Evolutionary conservation across 2,329 filamentous ascomycete genomes (phyloP).

Genomic region (Malbranchea zuffiana): DNA sequence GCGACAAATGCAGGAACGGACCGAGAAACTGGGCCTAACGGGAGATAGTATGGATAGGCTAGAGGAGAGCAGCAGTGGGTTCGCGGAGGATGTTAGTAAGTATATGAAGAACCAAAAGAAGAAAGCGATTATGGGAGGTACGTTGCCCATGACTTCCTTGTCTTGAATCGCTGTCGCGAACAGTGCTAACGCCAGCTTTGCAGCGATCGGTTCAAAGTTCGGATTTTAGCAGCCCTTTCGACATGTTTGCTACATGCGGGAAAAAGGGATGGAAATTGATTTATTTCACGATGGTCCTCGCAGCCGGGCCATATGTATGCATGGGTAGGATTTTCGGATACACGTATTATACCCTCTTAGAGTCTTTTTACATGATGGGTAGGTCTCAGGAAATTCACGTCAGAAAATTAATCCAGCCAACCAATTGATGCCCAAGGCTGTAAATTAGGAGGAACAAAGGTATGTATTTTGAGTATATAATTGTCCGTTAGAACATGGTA

Average conservation of each 20-base stretch:
- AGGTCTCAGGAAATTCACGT: not conserved
- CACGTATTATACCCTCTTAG: not conserved
- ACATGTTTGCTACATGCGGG: not conserved
- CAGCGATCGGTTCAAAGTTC: constrained; percentile 34
- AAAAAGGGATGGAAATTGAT: too few relatives aligned
- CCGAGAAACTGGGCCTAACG: constrained; percentile 73
- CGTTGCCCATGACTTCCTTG: constrained; percentile 15
- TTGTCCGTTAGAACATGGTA: too few relatives aligned
- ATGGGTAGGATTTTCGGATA: too few relatives aligned
- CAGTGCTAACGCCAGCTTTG: constrained; percentile 7
- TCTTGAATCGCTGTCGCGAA: not conserved
- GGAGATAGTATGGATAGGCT: constrained; percentile 76
- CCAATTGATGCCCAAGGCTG: too few relatives aligned
- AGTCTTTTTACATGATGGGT: not conserved
- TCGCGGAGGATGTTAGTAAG: constrained; percentile 80
- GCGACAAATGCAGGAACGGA: constrained; percentile 77
- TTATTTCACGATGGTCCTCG: too few relatives aligned
- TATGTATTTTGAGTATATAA: too few relatives aligned
- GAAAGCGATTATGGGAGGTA: constrained; percentile 62
- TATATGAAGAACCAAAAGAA: constrained; percentile 80
- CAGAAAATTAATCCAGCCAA: too few relatives aligned
- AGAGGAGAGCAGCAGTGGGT: constrained; percentile 68
- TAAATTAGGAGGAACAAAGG: too few relatives aligned
- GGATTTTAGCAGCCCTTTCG: constrained; percentile 24
- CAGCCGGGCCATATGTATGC: too few relatives aligned